Percentiles rank a stretch among this genome's conserved stretches.
Evolutionary conservation across 495 filamentous ascomycete species (phyloP).

Genomic region (Xylaria telfairii): DNA sequence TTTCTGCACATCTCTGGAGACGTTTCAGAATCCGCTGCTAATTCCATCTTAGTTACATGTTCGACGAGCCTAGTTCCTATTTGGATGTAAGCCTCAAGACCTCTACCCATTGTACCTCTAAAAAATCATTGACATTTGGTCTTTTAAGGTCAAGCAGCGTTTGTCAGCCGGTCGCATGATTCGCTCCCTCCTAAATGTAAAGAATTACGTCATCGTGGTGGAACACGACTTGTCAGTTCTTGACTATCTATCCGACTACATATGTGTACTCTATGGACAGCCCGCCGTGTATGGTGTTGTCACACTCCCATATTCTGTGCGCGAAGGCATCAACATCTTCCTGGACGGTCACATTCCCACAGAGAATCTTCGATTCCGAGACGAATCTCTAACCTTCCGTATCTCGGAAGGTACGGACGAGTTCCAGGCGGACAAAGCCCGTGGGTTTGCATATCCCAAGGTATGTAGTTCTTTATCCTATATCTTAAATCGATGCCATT

Average conservation of each 20-base stretch:
- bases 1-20: background rate
- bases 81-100: constrained; percentile 63
- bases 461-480: background rate
- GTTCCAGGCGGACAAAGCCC: constrained; percentile 82
- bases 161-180: constrained; percentile 90
- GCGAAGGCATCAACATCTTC: constrained; percentile 99
- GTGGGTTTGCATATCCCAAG: constrained; percentile 81
- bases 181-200: constrained; percentile 80
- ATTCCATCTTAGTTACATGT: constrained; percentile 69
- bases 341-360: constrained; percentile 96
- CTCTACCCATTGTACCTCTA: background rate
- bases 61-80: constrained; percentile 98
- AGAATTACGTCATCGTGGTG: constrained; percentile 97
- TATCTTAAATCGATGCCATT: background rate
- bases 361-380: constrained; percentile 97
- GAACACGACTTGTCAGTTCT: constrained; percentile 98
- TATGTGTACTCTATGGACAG: constrained; percentile 94
- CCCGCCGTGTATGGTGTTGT: constrained; percentile 98
- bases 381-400: constrained; percentile 95
- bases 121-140: constrained; percentile 6
- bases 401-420: constrained; percentile 92
- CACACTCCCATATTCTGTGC: constrained; percentile 92
- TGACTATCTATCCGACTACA: constrained; percentile 97
- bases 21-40: background rate
- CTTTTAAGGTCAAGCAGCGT: constrained; percentile 80